Base-by-base conservation (phyloP, 1,284 basidiomycete genomes). In the Boletus semigastroideus region DNA sequence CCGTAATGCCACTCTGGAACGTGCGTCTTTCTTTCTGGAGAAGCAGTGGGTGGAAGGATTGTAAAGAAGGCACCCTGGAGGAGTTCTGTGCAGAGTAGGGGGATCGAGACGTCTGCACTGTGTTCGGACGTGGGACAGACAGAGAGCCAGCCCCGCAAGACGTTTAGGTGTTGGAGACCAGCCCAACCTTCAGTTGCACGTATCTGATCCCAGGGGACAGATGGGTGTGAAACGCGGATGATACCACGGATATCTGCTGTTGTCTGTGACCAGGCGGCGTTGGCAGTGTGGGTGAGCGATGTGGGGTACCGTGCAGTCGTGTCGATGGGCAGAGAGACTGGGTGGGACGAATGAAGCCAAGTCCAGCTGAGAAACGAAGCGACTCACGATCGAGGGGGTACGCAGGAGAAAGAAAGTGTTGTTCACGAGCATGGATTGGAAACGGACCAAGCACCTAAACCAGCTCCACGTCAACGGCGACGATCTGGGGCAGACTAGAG, bases 131-230 rank as follows among this genome's bases (percentile, higher is more conserved):
- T 78, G 1, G 84, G 82, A 45, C 72, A 64, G 27, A 91, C 56
- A 1, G 77, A 83, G 11, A 92, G 57, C 2, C 75, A 78, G 1
- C 84, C 78, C 34, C 76, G 78, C n/a, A 92, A 72, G 17, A 90
- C 68, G 17, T 79, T 77, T 59, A 89, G 80, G 60, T 91, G 86
- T 63, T 92, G 90, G 25, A 92, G 67, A 14, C 79, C 84, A 17
- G 88, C 85, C 90, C 90, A 92, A n/a, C 90, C 90, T 69, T 90
- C 84, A 1, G 83, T 84, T 36, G 76, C 72, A 17, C 87, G 81
- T 43, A 92, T 73, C 45, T 73, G 70, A 28, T 75, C 64, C 90
- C 90, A 92, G 48, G 88, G 84, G 43, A 53, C 42, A 22, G 49
- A 55, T 10, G 85, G 85, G 57, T 86, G 87, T 0, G 82, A 79